Evolutionary conservation across 1,139 yeast species (phyloP).

Genomic region (Yamadazyma atlantica): DNA sequence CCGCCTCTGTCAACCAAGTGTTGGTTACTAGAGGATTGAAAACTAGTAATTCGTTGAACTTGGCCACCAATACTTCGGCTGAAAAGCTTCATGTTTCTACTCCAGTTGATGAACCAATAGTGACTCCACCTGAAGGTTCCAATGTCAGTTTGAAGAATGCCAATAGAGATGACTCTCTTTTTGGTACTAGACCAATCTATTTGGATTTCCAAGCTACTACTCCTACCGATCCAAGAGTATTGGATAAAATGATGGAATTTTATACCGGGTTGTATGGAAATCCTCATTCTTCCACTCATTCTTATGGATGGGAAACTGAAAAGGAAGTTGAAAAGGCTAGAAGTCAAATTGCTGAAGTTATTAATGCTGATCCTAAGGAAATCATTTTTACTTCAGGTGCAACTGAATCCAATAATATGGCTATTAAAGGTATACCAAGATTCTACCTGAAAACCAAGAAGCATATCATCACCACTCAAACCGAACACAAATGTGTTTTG

Average conservation of each 20-base stretch:
- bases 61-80: slow-evolving; percentile 12
- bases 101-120: slow-evolving; percentile 11
- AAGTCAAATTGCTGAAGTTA: slow-evolving; percentile 73
- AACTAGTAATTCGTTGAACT: slow-evolving; percentile 1
- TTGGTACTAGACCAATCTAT: slow-evolving; percentile 84
- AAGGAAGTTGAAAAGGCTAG: slow-evolving; percentile 88
- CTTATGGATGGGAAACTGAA: slow-evolving; percentile 99
- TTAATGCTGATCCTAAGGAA: slow-evolving; percentile 94
- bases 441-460: slow-evolving; percentile 87
- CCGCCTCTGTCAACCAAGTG: background rate
- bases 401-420: slow-evolving; percentile 94
- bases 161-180: slow-evolving; percentile 44
- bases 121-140: slow-evolving; percentile 42
- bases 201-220: slow-evolving; percentile 97
- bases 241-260: slow-evolving; percentile 90
- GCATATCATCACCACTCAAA: slow-evolving; percentile 93
- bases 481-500: slow-evolving; percentile 96
- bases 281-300: slow-evolving; percentile 95
- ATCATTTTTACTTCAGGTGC: slow-evolving; percentile 97
- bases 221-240: slow-evolving; percentile 94
- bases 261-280: slow-evolving; percentile 95
- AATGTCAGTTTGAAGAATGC: slow-evolving; percentile 43
- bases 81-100: slow-evolving; percentile 15
- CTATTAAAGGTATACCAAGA: slow-evolving; percentile 91
- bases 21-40: background rate